Evolutionary conservation across 208 protist species (phyloP).

Genomic region (Trypanosoma theileri): DNA sequence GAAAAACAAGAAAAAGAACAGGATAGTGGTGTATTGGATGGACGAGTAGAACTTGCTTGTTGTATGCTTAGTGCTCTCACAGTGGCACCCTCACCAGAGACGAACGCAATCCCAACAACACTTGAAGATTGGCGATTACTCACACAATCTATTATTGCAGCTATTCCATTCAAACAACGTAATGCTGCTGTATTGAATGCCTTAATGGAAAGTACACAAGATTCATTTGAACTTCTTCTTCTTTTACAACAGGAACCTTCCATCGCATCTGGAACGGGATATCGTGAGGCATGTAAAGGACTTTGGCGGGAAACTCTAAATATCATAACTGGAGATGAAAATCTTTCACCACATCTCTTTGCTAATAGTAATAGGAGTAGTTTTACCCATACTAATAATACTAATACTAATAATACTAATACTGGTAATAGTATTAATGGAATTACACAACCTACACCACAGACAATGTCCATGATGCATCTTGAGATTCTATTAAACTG

Average conservation of each 20-base stretch:
- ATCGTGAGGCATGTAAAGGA: slow-evolving; percentile 1
- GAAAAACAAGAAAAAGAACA: not conserved
- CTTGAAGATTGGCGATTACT: slow-evolving; percentile 17
- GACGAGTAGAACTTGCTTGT: slow-evolving; percentile 11
- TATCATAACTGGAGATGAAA: slow-evolving; percentile 9
- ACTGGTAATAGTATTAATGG: not conserved
- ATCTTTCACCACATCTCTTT: slow-evolving; percentile 12
- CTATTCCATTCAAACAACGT: slow-evolving; percentile 20
- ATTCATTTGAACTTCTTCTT: slow-evolving; percentile 21
- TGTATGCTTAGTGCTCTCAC: slow-evolving; percentile 26
- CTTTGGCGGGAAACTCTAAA: slow-evolving; percentile 19
- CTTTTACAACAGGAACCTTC: not conserved
- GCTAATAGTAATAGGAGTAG: not conserved
- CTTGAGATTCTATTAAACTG: slow-evolving; percentile 22
- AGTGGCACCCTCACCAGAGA: not conserved
- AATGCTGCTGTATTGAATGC: slow-evolving; percentile 10
- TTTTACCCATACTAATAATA: no score
- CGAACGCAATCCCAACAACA: not conserved
- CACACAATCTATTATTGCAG: slow-evolving; percentile 6
- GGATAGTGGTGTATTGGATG: slow-evolving; percentile 1
- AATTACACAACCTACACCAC: not conserved
- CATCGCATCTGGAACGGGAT: not conserved
- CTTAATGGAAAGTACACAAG: slow-evolving; percentile 23
- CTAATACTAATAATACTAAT: not conserved
- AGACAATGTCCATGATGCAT: not conserved